These are phyloP conservation scores for Penicillium thymicola DNA, from an alignment of 2,329 filamentous ascomycete species.

Conservation along the genomic window DNA sequence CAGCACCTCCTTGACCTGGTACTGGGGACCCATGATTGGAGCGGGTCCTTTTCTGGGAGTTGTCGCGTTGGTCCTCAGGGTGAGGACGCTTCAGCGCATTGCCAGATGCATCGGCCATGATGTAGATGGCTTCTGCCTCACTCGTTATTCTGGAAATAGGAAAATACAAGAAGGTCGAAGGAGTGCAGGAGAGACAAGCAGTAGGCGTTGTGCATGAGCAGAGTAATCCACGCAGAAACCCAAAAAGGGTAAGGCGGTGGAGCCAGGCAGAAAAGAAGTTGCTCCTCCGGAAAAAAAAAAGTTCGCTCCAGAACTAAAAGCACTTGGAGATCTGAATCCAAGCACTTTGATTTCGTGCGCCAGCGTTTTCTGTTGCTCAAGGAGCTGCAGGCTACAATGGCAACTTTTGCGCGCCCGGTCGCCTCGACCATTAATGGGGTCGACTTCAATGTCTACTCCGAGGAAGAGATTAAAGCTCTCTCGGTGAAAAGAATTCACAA, in stretches of 20 bases:
- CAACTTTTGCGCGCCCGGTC: conserved; percentile 65
- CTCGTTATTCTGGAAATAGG: neutral
- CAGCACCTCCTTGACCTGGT: conserved; percentile 36
- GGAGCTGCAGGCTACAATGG: conserved; percentile 41
- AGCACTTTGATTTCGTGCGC: conserved; percentile 29
- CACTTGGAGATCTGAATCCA: conserved; percentile 25
- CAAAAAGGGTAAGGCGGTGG: conserved; percentile 30
- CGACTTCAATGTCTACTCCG: conserved; percentile 81
- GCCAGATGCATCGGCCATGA: conserved; percentile 44
- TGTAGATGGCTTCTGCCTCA: conserved; percentile 7
- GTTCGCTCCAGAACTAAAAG: conserved; percentile 31
- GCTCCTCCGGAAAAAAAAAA: conserved; percentile 28
- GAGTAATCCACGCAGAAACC: conserved; percentile 10
- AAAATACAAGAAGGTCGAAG: neutral
- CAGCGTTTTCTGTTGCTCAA: conserved; percentile 35
- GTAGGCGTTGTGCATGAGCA: neutral
- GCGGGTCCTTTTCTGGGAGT: conserved; percentile 47
- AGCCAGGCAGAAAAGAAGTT: conserved; percentile 35
- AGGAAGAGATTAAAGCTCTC: conserved; percentile 77
- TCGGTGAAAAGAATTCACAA: conserved; percentile 95
- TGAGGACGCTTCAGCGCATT: conserved; percentile 49
- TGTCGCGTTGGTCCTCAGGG: conserved; percentile 45
- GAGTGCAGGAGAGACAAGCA: neutral
- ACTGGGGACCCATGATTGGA: conserved; percentile 51
- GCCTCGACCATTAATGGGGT: conserved; percentile 80